Base-by-base conservation (phyloP, 192 early-diverging fungal genomes). In the Coemansia sp. region DNA sequence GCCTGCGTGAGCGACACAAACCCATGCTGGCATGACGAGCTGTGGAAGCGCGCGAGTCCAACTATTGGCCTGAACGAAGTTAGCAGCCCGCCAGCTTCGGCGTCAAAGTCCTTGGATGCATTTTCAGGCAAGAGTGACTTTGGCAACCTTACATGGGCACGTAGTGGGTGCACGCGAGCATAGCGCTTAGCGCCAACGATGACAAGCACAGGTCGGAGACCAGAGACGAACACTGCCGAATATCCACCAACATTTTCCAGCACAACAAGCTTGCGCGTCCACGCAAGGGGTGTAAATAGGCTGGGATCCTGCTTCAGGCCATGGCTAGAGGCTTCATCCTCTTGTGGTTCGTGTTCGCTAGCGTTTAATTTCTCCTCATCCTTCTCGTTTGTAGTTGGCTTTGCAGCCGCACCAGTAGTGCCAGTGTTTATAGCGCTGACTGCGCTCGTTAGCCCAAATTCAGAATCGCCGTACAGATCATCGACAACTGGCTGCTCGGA, bases 161-260 rank as follows among this genome's bases (percentile, higher is more conserved):
- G 73, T 25, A 80, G 34, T 14, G 78, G 78, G 32, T 80, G 78
- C 58, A 80, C 78, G 34, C 78, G 78, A 5, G 78, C 78, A 25
- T 66, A 65, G 22, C 68, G 72, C 63, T 80, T 80, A 15, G 62
- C 5, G 17, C 78, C 78, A 1, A 68, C 73, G 17, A 80, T 59
- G 4, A 80, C 69, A 14, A 80, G 32, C 19, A 69, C 40, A 0
- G 78, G 72, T 14, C 66, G 72, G 19, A 62, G 52, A 35, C 72
- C 78, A 0, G 73, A 38, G 13, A 80, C 61, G 48, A 80, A 67
- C 43, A 80, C 53, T 8, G 73, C 78, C n/a, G 72, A 29, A 46
- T 71, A 80, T 1, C 78, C 73, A 49, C 78, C 73, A 13, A 75
- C 23, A 36, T 75, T 80, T 32, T 75, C 78, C 5, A 80, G 66